Percentiles rank a stretch among this genome's conserved stretches.
phyloP scores from a whole-genome alignment of 2,329 filamentous ascomycete genomes.

The Penicillium griseofulvum region DNA sequence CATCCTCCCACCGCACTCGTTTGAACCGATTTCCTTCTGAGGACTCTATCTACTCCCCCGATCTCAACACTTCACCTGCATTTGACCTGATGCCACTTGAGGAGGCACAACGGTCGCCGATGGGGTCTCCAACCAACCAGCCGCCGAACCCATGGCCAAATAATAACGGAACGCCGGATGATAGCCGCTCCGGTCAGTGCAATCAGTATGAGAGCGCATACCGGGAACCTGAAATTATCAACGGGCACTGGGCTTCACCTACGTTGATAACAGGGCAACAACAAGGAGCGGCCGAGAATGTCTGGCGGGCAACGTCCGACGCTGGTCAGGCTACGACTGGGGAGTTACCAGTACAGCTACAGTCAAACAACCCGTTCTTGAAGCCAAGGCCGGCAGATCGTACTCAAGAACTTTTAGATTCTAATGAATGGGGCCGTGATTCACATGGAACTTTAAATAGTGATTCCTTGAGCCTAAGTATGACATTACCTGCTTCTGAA shows the following conservation, averaged over 20 bases:
- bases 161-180: slow-evolving; percentile 19
- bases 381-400: slow-evolving; percentile 25
- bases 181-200: slow-evolving; percentile 9
- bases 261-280: slow-evolving; percentile 25
- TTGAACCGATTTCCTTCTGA: slow-evolving; percentile 28
- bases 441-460: slow-evolving; percentile 27
- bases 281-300: slow-evolving; percentile 21
- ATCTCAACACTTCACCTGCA: slow-evolving; percentile 38
- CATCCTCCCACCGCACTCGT: slow-evolving; percentile 28
- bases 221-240: slow-evolving; percentile 6
- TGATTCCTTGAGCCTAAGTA: slow-evolving; percentile 36
- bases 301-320: slow-evolving; percentile 16
- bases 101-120: slow-evolving; percentile 37
- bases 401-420: slow-evolving; percentile 22
- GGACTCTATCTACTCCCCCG: slow-evolving; percentile 38
- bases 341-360: slow-evolving; percentile 32
- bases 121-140: slow-evolving; percentile 28
- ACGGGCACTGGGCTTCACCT: slow-evolving; percentile 19
- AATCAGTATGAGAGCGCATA: slow-evolving; percentile 6
- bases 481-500: not conserved
- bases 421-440: slow-evolving; percentile 19
- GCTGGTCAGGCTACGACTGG: slow-evolving; percentile 15
- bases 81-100: slow-evolving; percentile 40
- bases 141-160: slow-evolving; percentile 35
- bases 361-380: slow-evolving; percentile 43